These are phyloP conservation scores for Colletotrichum musicola DNA, from an alignment of 2,329 filamentous ascomycete species.

Conservation along the genomic window DNA sequence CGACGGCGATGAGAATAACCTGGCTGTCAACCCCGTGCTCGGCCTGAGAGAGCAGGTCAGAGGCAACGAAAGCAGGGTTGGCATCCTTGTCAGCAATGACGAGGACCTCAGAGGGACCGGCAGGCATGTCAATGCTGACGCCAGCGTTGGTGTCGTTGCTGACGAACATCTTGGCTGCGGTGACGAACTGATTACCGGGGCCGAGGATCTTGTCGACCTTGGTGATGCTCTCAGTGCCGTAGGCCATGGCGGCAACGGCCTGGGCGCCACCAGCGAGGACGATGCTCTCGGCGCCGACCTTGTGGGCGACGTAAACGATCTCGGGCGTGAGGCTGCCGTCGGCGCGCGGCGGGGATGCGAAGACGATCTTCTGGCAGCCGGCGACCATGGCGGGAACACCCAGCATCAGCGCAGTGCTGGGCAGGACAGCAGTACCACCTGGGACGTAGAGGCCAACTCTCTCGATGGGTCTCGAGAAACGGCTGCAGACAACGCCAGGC, in stretches of 20 bases:
- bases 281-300: conserved; percentile 94
- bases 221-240: conserved; percentile 91
- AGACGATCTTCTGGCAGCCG: conserved; percentile 93
- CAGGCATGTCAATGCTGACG: conserved; percentile 98
- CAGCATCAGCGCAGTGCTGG: conserved; percentile 96
- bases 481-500: conserved; percentile 95
- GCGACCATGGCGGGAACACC: conserved; percentile 98
- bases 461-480: conserved; percentile 93
- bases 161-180: conserved; percentile 97
- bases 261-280: conserved; percentile 96
- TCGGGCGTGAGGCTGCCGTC: conserved; percentile 95
- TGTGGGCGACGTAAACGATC: conserved; percentile 97
- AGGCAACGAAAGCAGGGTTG: conserved; percentile 95
- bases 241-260: conserved; percentile 95
- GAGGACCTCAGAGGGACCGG: conserved; percentile 95
- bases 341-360: conserved; percentile 89
- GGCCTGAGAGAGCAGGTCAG: conserved; percentile 93
- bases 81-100: conserved; percentile 90
- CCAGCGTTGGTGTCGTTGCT: conserved; percentile 96
- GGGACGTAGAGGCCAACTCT: conserved; percentile 97
- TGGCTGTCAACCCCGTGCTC: conserved; percentile 98
- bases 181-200: conserved; percentile 98
- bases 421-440: conserved; percentile 95
- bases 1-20: conserved; percentile 90
- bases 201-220: conserved; percentile 99